Base-by-base conservation (phyloP, 352 stramenopile genomes). In the Paralagenidium karlingii region DNA sequence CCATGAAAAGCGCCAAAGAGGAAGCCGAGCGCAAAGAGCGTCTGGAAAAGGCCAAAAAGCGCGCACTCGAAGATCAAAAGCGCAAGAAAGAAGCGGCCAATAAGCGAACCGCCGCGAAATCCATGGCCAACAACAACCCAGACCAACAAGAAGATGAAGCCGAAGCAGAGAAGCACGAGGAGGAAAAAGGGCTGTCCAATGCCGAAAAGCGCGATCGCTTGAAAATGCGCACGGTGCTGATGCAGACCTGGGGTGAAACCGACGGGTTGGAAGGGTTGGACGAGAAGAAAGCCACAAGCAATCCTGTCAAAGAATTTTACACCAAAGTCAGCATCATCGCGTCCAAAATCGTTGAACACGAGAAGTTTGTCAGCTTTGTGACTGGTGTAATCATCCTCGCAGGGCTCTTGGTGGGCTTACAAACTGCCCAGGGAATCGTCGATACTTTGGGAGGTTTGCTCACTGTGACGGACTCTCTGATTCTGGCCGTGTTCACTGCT, bases 1-100 rank as follows among this genome's bases (percentile, higher is more conserved):
- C 78, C 13, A 90, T 92, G 71, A 92, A 92, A 45, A 60, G 55
- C 21, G 62, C 55, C 6, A 59, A 83, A 11, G 74, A 90, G 47
- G 73, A 88, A 53, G 45, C 51, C 0, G 71, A 85, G 42, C 34
- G 47, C 1, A 85, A 78, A 40, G 55, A 68, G 36, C 51, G 71
- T 16, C 42, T 77, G 8, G 51, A 78, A 47, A 85, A 85, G 31
- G 66, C 62, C 0, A 51, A 53, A 2, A 74, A 75, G 33, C 66
- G 71, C 12, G 60, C 68, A 10, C 28, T 63, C 2, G 71, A 85
- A 47, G 65, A 63, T 1, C 45, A 79, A 28, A 47, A 38, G 0
- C 53, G 68, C 26, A 63, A 68, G 36, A 47, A 34, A n/a, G 70
- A 85, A 28, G 34, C 51, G 5, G 40, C 45, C 0, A 58, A 67